phyloP scores from a whole-genome alignment of 176 grass and related monocot genomes.

The Rhynchospora pubera region DNA sequence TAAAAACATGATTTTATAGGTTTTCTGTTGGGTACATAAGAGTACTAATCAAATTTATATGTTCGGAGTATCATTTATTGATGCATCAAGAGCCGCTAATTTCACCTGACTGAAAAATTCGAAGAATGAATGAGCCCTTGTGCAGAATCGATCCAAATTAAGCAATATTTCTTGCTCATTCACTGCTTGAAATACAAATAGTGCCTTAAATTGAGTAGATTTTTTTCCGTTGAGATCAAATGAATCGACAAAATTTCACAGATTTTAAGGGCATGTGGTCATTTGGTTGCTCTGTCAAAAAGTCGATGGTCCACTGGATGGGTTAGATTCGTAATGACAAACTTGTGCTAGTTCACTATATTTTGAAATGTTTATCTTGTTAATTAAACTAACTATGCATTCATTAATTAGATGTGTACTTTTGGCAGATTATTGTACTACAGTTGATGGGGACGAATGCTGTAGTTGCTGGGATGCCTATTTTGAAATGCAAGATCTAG shows the following conservation, averaged over 20 bases:
- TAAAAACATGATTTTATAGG: no score
- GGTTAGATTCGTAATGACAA: background rate
- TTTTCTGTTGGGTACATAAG: background rate
- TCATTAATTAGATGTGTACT: slow-evolving; percentile 13
- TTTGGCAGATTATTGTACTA: slow-evolving; percentile 68
- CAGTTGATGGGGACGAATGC: slow-evolving; percentile 65
- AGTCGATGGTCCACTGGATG: background rate
- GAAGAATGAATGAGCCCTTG: background rate
- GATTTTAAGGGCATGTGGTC: background rate
- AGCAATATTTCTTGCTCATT: background rate
- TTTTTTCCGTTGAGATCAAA: background rate
- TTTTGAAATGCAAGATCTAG: slow-evolving; percentile 74
- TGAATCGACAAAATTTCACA: background rate
- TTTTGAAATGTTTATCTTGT: background rate
- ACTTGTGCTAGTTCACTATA: no score
- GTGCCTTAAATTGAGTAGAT: background rate
- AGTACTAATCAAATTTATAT: no score
- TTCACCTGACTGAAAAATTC: no score
- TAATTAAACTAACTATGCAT: background rate
- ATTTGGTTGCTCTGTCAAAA: background rate
- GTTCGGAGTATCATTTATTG: no score
- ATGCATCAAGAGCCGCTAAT: no score
- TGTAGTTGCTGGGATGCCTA: slow-evolving; percentile 93
- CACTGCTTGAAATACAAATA: background rate
- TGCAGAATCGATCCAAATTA: background rate